These are phyloP conservation scores for Chrysophaeum taylorii DNA, from an alignment of 352 stramenopile species.

Conservation along the genomic window DNA sequence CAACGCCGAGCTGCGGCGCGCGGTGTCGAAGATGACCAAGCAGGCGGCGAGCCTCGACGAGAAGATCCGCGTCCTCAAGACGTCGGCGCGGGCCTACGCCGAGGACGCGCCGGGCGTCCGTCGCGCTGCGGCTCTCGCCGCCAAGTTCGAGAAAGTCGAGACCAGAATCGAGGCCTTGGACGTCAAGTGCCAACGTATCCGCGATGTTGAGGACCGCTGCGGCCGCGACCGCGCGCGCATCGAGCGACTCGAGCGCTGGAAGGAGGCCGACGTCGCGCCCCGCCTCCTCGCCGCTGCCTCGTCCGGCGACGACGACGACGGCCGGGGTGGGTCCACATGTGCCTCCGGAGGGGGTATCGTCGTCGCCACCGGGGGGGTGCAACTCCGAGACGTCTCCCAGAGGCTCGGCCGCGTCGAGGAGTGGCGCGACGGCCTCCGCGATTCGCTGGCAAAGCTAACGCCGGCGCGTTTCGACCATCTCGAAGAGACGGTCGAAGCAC, in stretches of 20 bases:
- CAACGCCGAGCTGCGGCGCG: not conserved
- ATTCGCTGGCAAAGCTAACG: not conserved
- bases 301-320: not conserved
- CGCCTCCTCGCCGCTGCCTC: not conserved
- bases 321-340: too few species aligned
- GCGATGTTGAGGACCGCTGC: not conserved
- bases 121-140: not conserved
- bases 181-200: not conserved
- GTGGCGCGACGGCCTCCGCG: not conserved
- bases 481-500: not conserved
- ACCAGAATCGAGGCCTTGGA: not conserved
- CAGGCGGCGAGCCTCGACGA: not conserved
- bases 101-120: constrained; percentile 7
- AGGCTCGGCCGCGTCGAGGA: not conserved
- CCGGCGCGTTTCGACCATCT: not conserved
- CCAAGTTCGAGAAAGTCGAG: not conserved
- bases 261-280: not conserved
- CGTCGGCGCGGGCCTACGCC: not conserved
- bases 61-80: not conserved
- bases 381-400: too few species aligned
- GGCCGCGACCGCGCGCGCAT: not conserved
- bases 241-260: not conserved
- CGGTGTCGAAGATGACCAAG: too few species aligned
- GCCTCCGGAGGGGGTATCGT: too few species aligned
- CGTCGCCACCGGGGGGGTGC: too few species aligned